Conservation (phyloP, 192 early-diverging fungal species). For the Ambispora gerdemannii region DNA sequence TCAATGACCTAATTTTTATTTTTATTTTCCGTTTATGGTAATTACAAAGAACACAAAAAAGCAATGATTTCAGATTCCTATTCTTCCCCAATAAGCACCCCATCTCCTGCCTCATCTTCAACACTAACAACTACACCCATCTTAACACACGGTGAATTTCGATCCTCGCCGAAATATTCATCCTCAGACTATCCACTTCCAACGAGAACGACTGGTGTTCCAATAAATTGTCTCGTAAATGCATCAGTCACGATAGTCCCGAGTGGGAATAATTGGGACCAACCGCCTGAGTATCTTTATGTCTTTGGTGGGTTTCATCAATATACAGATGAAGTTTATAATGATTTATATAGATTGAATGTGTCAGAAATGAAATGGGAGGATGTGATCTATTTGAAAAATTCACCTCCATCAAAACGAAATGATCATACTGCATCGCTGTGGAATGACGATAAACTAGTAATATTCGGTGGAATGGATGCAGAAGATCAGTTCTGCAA, state of each 20-base stretch:
- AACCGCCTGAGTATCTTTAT: constrained; percentile 36
- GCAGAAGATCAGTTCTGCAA: constrained; percentile 51
- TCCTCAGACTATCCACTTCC: constrained; percentile 7
- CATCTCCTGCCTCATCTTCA: constrained; percentile 18
- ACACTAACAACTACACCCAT: constrained; percentile 21
- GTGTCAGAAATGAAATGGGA: constrained; percentile 50
- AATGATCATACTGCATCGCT: constrained; percentile 60
- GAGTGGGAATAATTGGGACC: constrained; percentile 11
- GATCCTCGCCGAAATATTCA: background rate
- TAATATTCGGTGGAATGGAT: constrained; percentile 67
- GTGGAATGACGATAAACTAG: constrained; percentile 55
- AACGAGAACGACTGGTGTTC: constrained; percentile 23
- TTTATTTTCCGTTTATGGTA: background rate
- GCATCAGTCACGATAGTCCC: constrained; percentile 43
- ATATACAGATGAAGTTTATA: constrained; percentile 66
- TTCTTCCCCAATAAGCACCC: constrained; percentile 5
- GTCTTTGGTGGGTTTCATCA: constrained; percentile 64
- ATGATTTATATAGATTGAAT: constrained; percentile 56
- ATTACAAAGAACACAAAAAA: background rate
- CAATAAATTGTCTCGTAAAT: constrained; percentile 39
- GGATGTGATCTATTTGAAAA: constrained; percentile 50
- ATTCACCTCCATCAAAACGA: constrained; percentile 51
- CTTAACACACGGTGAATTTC: background rate
- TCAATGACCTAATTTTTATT: background rate
- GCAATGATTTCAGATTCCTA: constrained; percentile 8